These are phyloP conservation scores for Metschnikowia vanudenii DNA, from an alignment of 805 yeast genomes.

Conservation along the genomic window DNA sequence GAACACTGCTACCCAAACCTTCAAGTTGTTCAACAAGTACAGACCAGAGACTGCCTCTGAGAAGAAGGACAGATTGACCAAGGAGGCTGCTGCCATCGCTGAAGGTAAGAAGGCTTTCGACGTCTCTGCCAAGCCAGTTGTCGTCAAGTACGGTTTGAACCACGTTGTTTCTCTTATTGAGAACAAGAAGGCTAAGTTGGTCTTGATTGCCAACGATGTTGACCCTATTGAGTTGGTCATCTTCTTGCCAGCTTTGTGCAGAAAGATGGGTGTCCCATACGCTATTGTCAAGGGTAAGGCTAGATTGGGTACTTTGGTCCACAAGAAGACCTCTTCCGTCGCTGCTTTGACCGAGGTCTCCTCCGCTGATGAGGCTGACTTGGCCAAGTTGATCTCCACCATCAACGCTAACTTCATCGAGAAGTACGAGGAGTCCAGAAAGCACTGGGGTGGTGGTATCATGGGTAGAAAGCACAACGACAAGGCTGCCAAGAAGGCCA, in stretches of 20 bases:
- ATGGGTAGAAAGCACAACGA: conserved; percentile 93
- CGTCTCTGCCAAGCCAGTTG: conserved; percentile 95
- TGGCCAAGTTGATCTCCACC: conserved; percentile 89
- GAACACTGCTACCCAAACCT: conserved; percentile 96
- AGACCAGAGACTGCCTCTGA: conserved; percentile 97
- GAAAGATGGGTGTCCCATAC: conserved; percentile 99
- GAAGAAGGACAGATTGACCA: conserved; percentile 98
- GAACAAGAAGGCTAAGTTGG: conserved; percentile 98
- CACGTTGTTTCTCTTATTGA: conserved; percentile 96
- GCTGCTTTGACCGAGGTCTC: conserved; percentile 57
- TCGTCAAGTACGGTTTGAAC: conserved; percentile 97
- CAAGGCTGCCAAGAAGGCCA: conserved; percentile 75
- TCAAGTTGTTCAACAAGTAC: conserved; percentile 98
- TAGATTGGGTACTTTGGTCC: conserved; percentile 94
- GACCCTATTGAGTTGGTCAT: conserved; percentile 98
- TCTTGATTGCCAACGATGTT: conserved; percentile 96
- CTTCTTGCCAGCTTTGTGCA: conserved; percentile 97
- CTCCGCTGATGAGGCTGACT: conserved; percentile 91
- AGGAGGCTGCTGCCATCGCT: conserved; percentile 98
- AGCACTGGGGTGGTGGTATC: conserved; percentile 99
- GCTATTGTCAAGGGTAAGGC: conserved; percentile 98
- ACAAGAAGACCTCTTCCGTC: conserved; percentile 47
- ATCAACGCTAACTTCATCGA: conserved; percentile 90
- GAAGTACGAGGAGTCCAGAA: conserved; percentile 93
- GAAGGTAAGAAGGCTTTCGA: conserved; percentile 97